A percentile compares a stretch with the other conserved stretches of the same genome.
Evolutionary conservation across 2,329 filamentous ascomycete species (phyloP).

Genomic region (Penicillium capsulatum): DNA sequence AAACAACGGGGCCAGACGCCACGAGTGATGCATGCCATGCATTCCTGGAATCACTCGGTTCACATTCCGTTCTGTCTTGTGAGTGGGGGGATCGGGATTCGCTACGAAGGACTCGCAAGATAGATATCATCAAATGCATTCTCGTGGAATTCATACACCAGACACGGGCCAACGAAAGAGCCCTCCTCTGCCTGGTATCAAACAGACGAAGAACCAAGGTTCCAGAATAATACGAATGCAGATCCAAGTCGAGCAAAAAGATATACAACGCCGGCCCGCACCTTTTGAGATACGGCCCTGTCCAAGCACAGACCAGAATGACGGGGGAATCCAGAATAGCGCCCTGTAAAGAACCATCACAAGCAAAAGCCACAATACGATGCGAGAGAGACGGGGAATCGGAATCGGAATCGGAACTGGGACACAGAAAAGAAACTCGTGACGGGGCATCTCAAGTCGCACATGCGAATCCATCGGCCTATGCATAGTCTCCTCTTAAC

Average conservation of each 20-base stretch:
- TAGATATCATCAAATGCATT: background rate
- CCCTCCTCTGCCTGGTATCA: slow-evolving; percentile 20
- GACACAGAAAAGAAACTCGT: slow-evolving; percentile 16
- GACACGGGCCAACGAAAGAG: slow-evolving; percentile 1
- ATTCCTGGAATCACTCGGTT: slow-evolving; percentile 6
- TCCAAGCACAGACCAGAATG: slow-evolving; percentile 2
- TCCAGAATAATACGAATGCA: slow-evolving; percentile 1
- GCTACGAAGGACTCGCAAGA: background rate
- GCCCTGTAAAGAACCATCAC: slow-evolving; percentile 7
- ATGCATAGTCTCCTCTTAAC: slow-evolving; percentile 25
- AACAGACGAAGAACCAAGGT: slow-evolving; percentile 4
- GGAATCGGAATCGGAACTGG: slow-evolving; percentile 3
- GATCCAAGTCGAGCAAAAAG: background rate
- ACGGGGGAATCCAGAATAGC: slow-evolving; percentile 15
- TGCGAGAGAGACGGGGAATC: no score
- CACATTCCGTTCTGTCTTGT: no score
- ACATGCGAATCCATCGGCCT: slow-evolving; percentile 10
- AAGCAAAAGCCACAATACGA: slow-evolving; percentile 3
- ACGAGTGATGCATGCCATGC: slow-evolving; percentile 23
- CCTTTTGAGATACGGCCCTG: slow-evolving; percentile 15
- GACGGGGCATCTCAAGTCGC: slow-evolving; percentile 22
- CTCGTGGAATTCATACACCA: background rate
- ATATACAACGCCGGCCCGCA: slow-evolving; percentile 17
- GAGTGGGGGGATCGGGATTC: no score
- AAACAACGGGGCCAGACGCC: slow-evolving; percentile 3